Conservation (phyloP, 108 stramenopile genomes). For the Discostella stelligeroides region DNA sequence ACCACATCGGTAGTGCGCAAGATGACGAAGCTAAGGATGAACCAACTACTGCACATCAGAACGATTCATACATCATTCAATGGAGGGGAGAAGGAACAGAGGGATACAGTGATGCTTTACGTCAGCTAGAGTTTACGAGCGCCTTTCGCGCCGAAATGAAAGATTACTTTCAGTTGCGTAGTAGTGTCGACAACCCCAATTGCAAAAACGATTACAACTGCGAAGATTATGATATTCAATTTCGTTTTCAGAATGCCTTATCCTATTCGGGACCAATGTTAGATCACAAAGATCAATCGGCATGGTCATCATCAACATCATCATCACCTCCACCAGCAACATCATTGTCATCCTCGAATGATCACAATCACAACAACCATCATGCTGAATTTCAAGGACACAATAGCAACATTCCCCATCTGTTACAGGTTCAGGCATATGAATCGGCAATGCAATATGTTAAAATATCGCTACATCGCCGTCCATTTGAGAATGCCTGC, state of each 20-base stretch:
- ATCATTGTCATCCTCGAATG: too few relatives aligned
- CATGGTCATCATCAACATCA: too few relatives aligned
- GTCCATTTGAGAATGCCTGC: neutral
- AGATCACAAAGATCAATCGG: conserved; percentile 5
- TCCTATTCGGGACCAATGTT: conserved; percentile 27
- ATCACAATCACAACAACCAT: conserved; percentile 41
- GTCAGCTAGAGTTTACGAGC: conserved; percentile 47
- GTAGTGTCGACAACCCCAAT: neutral
- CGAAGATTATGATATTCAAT: conserved; percentile 13
- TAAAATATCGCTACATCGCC: conserved; percentile 7
- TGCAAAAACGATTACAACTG: neutral
- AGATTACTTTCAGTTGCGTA: conserved; percentile 4
- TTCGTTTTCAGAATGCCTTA: conserved; percentile 46
- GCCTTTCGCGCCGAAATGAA: conserved; percentile 40
- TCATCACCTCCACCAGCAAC: too few relatives aligned
- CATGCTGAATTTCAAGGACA: conserved; percentile 21
- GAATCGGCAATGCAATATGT: conserved; percentile 85
- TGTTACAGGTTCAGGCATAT: conserved; percentile 32
- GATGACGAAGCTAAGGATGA: too few relatives aligned
- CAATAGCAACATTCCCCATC: neutral
- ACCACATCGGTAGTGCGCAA: too few relatives aligned
- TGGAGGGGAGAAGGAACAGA: conserved; percentile 50
- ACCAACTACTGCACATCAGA: too few relatives aligned
- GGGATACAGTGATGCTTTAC: conserved; percentile 41
- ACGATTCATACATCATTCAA: neutral